phyloP scores from a whole-genome alignment of 176 grass and related monocot species.

The Stipa capillata region DNA sequence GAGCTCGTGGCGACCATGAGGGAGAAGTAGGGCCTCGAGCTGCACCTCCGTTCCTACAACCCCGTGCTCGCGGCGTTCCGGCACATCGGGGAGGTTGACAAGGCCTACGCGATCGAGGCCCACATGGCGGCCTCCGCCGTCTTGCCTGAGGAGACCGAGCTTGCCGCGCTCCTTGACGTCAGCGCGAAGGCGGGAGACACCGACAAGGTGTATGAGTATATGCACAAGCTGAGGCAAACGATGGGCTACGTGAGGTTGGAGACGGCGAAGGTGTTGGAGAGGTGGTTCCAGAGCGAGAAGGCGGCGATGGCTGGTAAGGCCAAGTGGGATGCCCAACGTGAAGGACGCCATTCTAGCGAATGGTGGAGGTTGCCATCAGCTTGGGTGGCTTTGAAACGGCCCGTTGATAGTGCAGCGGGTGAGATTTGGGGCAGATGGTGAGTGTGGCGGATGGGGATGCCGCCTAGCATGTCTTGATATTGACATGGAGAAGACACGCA shows the following conservation, averaged over 20 bases:
- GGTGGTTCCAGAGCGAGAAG: constrained; percentile 43
- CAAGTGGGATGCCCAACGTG: constrained; percentile 12
- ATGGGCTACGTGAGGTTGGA: constrained; percentile 22
- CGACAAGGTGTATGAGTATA: constrained; percentile 58
- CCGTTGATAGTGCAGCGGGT: constrained; percentile 41
- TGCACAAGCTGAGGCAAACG: constrained; percentile 50
- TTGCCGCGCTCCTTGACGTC: constrained; percentile 45
- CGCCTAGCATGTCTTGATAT: constrained; percentile 48
- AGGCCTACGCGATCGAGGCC: constrained; percentile 48
- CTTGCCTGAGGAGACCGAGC: constrained; percentile 56
- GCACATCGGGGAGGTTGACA: constrained; percentile 27
- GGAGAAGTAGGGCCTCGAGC: constrained; percentile 44
- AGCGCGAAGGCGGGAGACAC: constrained; percentile 33
- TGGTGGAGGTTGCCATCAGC: constrained; percentile 59
- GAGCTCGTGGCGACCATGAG: constrained; percentile 54
- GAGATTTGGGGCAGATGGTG: constrained; percentile 23
- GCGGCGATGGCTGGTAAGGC: constrained; percentile 1
- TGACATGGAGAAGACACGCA: constrained; percentile 27
- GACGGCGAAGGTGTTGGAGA: constrained; percentile 35
- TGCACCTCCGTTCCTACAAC: constrained; percentile 55
- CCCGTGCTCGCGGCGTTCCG: constrained; percentile 51
- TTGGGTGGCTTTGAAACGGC: constrained; percentile 56
- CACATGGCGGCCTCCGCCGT: constrained; percentile 53
- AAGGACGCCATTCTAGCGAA: constrained; percentile 44
- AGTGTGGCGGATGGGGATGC: constrained; percentile 29